Evolutionary conservation across 2,329 filamentous ascomycete genomes (phyloP), one percentile per base, ranked within the genome.

Genomic region (Fusarium guadeloupense): DNA sequence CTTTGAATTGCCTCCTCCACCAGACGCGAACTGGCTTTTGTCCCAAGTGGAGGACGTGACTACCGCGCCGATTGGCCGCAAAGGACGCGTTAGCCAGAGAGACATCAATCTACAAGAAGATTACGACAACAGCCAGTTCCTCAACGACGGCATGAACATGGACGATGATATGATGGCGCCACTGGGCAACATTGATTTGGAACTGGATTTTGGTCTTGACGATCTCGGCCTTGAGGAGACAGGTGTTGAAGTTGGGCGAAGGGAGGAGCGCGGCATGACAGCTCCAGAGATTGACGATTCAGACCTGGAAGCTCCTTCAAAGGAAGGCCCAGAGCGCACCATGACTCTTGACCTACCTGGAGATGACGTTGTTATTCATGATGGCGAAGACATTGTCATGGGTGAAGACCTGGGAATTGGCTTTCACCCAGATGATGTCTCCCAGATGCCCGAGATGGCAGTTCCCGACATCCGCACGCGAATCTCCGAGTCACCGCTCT

Each of bases 11-110:
- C 83, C 97, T 20, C 91, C 96, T 26, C 91, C 95, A 62, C 93
- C 93, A 9, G 94, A 97, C 77, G 90, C 93, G 6, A 91, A 91
- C 30, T 89, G 96, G 75, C 84, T 97, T 9, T 80, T 97, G 48
- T 89, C 91, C 10, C 89, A 92, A 71, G 84, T 91, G 55, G 86
- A 91, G 38, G 87, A 87, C 61, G 81, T 83, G 33, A 80, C 83
- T 6, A 76, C 83, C 17, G 74, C 74, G 14, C 83, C 84, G 19
- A 72, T 83, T 38, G 83, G 81, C 64, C 85, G 86, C 34, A 86
- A 84, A 63, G 81, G 81, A 17, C 83, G 86, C 55, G 80, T 79
- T 26, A 85, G 80, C 71, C 84, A 85, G 67, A 82, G 85, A 31
- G 86, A 89, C 64, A 90, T 90, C 65, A 89, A 89, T 71, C 74